These are phyloP conservation scores for Citrus medica DNA, from an alignment of 345 rosid genomes.

Conservation along the genomic window DNA sequence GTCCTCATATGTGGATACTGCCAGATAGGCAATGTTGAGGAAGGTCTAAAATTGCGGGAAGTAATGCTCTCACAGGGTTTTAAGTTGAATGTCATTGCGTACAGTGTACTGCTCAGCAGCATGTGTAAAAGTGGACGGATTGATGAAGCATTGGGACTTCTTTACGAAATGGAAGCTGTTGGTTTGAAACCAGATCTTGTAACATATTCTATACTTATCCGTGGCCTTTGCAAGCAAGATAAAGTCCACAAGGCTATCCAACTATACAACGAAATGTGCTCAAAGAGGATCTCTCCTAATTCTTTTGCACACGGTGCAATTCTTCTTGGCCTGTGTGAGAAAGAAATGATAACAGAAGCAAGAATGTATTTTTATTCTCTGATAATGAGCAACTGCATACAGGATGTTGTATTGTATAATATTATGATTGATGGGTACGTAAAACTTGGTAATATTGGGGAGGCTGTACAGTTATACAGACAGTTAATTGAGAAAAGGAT, in stretches of 20 bases:
- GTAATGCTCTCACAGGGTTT: slow-evolving; percentile 59
- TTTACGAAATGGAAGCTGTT: slow-evolving; percentile 46
- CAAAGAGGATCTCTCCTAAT: slow-evolving; percentile 43
- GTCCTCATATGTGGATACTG: slow-evolving; percentile 61
- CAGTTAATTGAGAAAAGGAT: slow-evolving; percentile 38
- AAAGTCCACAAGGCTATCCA: slow-evolving; percentile 48
- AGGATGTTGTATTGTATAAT: slow-evolving; percentile 55
- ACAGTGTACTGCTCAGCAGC: slow-evolving; percentile 56
- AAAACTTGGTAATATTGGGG: slow-evolving; percentile 44
- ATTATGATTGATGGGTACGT: slow-evolving; percentile 67
- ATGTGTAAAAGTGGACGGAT: slow-evolving; percentile 59
- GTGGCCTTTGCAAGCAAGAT: slow-evolving; percentile 71
- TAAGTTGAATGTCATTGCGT: slow-evolving; percentile 39
- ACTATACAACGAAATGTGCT: slow-evolving; percentile 50
- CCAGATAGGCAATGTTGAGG: slow-evolving; percentile 49
- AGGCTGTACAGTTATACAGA: slow-evolving; percentile 48
- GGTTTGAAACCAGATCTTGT: slow-evolving; percentile 53
- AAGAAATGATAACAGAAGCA: slow-evolving; percentile 52
- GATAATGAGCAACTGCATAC: slow-evolving; percentile 26
- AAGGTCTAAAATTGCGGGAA: slow-evolving; percentile 46
- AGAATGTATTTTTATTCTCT: slow-evolving; percentile 53
- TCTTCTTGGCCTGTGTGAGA: slow-evolving; percentile 53
- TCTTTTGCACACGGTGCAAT: slow-evolving; percentile 43
- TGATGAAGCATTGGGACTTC: slow-evolving; percentile 46
- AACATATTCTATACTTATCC: slow-evolving; percentile 67